Base-by-base conservation (phyloP, 1,284 basidiomycete genomes). In the Cystobasidiaceae sp. region DNA sequence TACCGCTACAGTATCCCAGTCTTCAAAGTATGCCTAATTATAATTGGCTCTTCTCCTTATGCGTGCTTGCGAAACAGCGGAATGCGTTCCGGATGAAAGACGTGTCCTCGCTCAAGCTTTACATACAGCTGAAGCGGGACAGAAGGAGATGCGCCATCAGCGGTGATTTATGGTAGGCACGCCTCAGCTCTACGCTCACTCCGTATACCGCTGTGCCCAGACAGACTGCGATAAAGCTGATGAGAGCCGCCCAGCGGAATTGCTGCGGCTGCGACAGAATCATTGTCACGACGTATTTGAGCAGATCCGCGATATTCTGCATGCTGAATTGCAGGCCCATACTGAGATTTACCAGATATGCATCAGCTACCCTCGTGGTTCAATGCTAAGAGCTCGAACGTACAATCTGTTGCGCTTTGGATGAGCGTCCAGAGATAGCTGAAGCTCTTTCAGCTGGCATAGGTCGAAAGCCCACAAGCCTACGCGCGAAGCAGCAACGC, bases 381-480 rank as follows among this genome's bases (percentile, higher is more conserved):
- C 8, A 8, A 7, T 5, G 6, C 19, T 4, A 25, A 49, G 9
- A 49, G 21, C 21, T 9, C 23, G 17, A 7, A n/a, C 70, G 45
- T 19, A 69, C 56, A 79, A 71, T 25, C 73, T 70, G 56, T 79
- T 79, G 15, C 75, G 71, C 0, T 73, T 69, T 1, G 79, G 78
- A 59, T 79, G 77, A 23, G 69, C 52, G 33, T 76, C 69, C 0
- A 79, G 74, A 3, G 75, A 74, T 9, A 75, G 67, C 68, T 79
- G 78, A 0, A 80, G 69, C 51, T 76, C 74, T 63, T 80, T 78
- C 27, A 79, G 71, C 52, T 78, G 76, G 5, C 69, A 74, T 0
- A 81, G 72, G 63, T 82, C 81, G 60, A 81, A 81, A 0, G 76
- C 74, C 79, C 80, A 82, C 9, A 82, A 71, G 0, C 77, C 77